Evolutionary conservation across 2,329 filamentous ascomycete species (phyloP).

Genomic region (Aspergillus phoenicis): DNA sequence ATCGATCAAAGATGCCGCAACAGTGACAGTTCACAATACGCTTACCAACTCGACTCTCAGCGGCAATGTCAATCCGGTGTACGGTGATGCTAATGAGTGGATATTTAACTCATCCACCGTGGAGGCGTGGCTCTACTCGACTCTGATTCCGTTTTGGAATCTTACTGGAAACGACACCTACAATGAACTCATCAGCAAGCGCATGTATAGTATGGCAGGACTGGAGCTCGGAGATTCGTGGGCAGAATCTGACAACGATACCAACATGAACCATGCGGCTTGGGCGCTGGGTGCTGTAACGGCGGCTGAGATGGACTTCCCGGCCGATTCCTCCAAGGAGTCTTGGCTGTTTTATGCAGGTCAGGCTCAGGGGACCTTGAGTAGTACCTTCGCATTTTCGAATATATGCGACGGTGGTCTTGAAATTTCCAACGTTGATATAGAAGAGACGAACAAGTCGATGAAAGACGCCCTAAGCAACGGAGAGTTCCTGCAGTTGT

Average conservation of each 20-base stretch:
- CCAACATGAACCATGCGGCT: not conserved
- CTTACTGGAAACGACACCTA: not conserved
- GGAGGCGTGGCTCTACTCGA: constrained; percentile 1
- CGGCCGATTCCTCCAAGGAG: not conserved
- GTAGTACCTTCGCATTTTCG: not conserved
- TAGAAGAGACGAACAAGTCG: not conserved
- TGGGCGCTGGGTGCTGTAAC: not conserved
- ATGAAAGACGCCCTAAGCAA: not conserved
- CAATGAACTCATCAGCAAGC: not conserved
- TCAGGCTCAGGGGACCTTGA: not conserved
- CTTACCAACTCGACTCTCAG: not conserved
- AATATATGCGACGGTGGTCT: not conserved
- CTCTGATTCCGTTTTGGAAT: not conserved
- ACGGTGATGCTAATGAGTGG: not conserved
- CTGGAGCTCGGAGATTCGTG: not conserved
- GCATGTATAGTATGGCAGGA: not conserved
- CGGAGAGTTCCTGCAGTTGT: not conserved
- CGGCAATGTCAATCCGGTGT: not conserved
- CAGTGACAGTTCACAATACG: not conserved
- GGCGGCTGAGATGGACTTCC: not conserved
- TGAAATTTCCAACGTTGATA: not conserved
- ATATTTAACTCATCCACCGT: not conserved
- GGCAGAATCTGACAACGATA: not conserved
- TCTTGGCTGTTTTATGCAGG: not conserved
- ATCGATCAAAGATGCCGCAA: not conserved